Conservation (phyloP, 73 alveolate species). For the Paramecium caudatum region DNA sequence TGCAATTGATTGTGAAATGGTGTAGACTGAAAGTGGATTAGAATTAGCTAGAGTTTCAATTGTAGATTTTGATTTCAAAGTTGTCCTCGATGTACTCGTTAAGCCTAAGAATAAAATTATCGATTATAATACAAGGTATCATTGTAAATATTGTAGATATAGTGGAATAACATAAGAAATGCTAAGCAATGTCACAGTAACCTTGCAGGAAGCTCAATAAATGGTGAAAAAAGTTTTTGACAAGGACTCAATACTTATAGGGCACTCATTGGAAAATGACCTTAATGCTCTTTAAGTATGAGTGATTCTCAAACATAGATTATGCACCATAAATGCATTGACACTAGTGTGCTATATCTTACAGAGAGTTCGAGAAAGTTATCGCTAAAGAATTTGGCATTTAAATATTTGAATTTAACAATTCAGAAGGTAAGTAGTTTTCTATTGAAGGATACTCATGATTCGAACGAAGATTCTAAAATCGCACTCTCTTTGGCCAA, state of each 20-base stretch:
- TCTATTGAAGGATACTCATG: constrained; percentile 76
- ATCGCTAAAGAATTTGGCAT: constrained; percentile 65
- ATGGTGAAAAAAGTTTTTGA: constrained; percentile 17
- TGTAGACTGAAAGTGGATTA: constrained; percentile 74
- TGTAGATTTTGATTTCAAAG: constrained; percentile 87
- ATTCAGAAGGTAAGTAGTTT: constrained; percentile 57
- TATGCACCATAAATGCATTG: constrained; percentile 72
- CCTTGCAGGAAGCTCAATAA: constrained; percentile 79
- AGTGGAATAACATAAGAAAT: constrained; percentile 86
- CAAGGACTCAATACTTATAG: constrained; percentile 73
- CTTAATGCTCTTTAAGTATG: constrained; percentile 58
- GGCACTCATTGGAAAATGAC: constrained; percentile 81
- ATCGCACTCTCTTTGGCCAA: constrained; percentile 74
- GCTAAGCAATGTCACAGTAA: constrained; percentile 78
- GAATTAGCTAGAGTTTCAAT: constrained; percentile 88
- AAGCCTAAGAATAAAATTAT: constrained; percentile 82
- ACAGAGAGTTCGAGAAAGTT: constrained; percentile 71
- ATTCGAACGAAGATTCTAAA: constrained; percentile 77
- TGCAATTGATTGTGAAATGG: constrained; percentile 94
- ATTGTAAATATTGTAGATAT: neutral
- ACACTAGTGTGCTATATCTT: constrained; percentile 78
- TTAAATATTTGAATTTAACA: constrained; percentile 70
- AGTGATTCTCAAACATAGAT: neutral
- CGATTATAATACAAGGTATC: constrained; percentile 84
- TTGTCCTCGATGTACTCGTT: constrained; percentile 82